phyloP scores from a whole-genome alignment of 2,329 filamentous ascomycete genomes.

The Sclerotinia glacialis region DNA sequence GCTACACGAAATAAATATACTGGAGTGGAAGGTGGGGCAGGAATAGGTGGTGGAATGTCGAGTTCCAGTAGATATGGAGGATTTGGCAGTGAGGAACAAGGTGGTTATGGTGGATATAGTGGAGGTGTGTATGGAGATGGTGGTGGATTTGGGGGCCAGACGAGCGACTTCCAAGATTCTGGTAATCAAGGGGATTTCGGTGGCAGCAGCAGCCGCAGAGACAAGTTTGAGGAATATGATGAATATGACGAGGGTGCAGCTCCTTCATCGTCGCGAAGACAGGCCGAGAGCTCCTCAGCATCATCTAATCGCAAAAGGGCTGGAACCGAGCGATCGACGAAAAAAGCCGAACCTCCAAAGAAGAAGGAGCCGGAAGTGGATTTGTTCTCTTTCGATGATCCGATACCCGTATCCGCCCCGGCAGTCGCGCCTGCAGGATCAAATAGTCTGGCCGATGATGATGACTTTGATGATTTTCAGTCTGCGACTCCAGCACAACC shows the following conservation, averaged over 20 bases:
- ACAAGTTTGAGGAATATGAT: conserved; percentile 94
- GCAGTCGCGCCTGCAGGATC: conserved; percentile 45
- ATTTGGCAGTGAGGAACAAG: conserved; percentile 77
- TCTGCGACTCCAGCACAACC: conserved; percentile 64
- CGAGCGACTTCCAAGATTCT: conserved; percentile 66
- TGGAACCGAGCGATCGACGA: conserved; percentile 47
- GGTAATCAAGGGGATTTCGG: conserved; percentile 30
- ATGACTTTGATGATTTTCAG: conserved; percentile 98
- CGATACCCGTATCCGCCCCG: conserved; percentile 49
- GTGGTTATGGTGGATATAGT: conserved; percentile 62
- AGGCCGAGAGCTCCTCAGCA: conserved; percentile 33
- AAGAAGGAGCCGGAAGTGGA: conserved; percentile 87
- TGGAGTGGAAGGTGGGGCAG: conserved; percentile 80
- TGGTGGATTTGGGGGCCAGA: conserved; percentile 82
- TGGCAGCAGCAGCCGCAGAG: conserved; percentile 50
- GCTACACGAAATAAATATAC: conserved; percentile 91
- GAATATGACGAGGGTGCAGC: conserved; percentile 80
- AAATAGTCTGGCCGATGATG: conserved; percentile 54
- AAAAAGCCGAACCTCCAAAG: conserved; percentile 70
- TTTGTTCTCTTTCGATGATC: conserved; percentile 88
- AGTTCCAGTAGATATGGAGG: conserved; percentile 67
- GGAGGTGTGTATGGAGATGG: conserved; percentile 90
- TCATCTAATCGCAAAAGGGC: conserved; percentile 41
- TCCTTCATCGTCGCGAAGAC: conserved; percentile 46
- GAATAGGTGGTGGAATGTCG: conserved; percentile 51